These are phyloP conservation scores for Zygoascus bituminiphila DNA, from an alignment of 805 yeast species.

Conservation along the genomic window DNA sequence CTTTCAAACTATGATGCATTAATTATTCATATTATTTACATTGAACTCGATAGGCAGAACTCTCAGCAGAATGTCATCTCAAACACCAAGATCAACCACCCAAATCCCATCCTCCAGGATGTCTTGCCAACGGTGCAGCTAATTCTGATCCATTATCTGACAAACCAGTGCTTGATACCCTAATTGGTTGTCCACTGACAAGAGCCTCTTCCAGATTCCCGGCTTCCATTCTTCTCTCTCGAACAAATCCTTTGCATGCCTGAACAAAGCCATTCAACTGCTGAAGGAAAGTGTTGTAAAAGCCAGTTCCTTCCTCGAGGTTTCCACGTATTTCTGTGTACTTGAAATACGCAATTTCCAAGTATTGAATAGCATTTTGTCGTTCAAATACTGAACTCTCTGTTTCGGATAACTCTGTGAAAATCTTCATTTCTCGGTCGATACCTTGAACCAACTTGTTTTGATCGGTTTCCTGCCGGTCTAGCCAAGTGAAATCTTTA, in stretches of 20 bases:
- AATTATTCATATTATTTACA: no score
- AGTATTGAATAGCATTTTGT: conserved; percentile 40
- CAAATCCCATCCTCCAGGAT: conserved; percentile 1
- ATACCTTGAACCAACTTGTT: conserved; percentile 34
- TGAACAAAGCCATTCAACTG: conserved; percentile 38
- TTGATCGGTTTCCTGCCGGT: conserved; percentile 35
- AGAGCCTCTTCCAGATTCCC: conserved; percentile 36
- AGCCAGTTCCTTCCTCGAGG: conserved; percentile 58
- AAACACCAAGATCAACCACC: neutral
- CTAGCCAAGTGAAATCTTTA: conserved; percentile 42
- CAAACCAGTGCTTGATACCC: neutral
- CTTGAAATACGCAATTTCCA: conserved; percentile 43
- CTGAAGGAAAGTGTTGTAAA: conserved; percentile 54
- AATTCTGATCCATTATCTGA: neutral
- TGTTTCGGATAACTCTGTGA: conserved; percentile 17
- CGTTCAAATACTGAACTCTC: conserved; percentile 32
- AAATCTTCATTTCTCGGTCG: conserved; percentile 20
- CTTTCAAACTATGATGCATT: no score
- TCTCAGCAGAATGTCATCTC: neutral
- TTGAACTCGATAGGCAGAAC: neutral
- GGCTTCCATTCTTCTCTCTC: conserved; percentile 44
- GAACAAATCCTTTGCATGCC: conserved; percentile 46
- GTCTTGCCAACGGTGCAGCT: conserved; percentile 8
- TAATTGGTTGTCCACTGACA: conserved; percentile 23
- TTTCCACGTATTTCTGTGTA: conserved; percentile 51